phyloP scores from a whole-genome alignment of 768 basidiomycete genomes.

The Filobasidium wieringae region DNA sequence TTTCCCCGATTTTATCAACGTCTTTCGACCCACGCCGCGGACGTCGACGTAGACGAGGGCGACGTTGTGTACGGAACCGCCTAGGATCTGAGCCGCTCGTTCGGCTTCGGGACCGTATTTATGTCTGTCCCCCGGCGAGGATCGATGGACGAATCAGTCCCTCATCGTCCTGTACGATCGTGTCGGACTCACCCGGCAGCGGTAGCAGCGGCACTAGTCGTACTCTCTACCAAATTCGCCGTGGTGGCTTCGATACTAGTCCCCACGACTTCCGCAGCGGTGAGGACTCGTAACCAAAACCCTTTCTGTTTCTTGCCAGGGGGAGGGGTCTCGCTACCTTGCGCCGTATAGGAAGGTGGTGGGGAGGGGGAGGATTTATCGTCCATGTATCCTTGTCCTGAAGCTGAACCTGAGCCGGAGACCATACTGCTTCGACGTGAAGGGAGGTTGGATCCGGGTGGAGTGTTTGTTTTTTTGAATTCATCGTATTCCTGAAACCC shows the following conservation, averaged over 20 bases:
- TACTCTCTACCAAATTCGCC: constrained; percentile 27
- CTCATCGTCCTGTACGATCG: no score
- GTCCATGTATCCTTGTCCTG: background rate
- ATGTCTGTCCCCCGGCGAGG: constrained; percentile 25
- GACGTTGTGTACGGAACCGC: constrained; percentile 58
- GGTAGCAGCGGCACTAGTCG: constrained; percentile 29
- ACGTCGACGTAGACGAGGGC: constrained; percentile 67
- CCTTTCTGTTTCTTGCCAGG: constrained; percentile 11
- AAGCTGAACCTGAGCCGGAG: background rate
- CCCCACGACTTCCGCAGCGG: constrained; percentile 37
- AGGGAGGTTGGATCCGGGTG: background rate
- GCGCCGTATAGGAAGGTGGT: background rate
- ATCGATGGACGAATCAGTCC: background rate
- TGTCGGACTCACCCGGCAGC: constrained; percentile 29
- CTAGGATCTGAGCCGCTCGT: constrained; percentile 49
- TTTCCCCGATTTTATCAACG: constrained; percentile 49
- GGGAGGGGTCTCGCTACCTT: background rate
- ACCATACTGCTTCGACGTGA: background rate
- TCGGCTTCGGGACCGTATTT: constrained; percentile 55
- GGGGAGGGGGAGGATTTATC: background rate
- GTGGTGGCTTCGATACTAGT: constrained; percentile 35
- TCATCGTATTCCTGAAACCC: constrained; percentile 8
- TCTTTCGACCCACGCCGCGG: constrained; percentile 57
- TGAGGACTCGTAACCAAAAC: constrained; percentile 20
- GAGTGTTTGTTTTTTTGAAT: background rate